Conservation (phyloP, 495 filamentous ascomycete genomes). For the Lophiotrema nucula region DNA sequence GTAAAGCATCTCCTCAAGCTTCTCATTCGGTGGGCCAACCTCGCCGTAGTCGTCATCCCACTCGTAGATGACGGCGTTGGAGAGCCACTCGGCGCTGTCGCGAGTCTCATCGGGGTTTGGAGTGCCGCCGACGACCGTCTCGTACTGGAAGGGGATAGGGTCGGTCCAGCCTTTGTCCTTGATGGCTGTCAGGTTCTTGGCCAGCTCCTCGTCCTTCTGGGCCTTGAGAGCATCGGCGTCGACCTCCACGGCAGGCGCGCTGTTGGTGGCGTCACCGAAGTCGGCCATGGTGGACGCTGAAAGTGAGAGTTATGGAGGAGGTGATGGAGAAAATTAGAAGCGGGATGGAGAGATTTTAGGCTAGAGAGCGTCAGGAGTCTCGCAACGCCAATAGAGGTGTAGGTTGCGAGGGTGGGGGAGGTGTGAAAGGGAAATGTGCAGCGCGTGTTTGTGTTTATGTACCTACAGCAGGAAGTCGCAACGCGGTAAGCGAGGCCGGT, state of each 20-base stretch:
- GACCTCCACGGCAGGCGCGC: background rate
- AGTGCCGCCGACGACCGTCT: conserved; percentile 15
- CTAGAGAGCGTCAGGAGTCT: too few species aligned
- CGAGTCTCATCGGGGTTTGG: background rate
- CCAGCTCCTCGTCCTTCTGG: conserved; percentile 3
- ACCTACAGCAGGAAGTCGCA: too few species aligned
- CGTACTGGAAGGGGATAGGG: conserved; percentile 19
- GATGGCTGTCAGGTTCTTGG: conserved; percentile 8
- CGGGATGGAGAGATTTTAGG: background rate
- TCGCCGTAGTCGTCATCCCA: conserved; percentile 86
- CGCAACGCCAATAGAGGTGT: too few species aligned
- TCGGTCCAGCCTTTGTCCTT: conserved; percentile 21
- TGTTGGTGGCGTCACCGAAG: background rate
- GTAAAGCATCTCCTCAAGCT: conserved; percentile 75
- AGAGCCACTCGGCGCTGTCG: conserved; percentile 39
- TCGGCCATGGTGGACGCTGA: conserved; percentile 14
- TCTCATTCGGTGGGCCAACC: conserved; percentile 64
- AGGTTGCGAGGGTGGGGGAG: too few species aligned
- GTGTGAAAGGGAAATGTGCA: too few species aligned
- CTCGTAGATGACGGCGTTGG: conserved; percentile 61
- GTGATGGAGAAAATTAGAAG: background rate
- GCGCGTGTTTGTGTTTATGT: too few species aligned
- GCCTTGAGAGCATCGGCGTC: conserved; percentile 4
- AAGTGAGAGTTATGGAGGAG: background rate
- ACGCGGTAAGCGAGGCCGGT: too few species aligned